A percentile compares a stretch with the other conserved stretches of the same genome.
phyloP scores from a whole-genome alignment of 805 yeast species.

The Metschnikowia lochheadii region DNA sequence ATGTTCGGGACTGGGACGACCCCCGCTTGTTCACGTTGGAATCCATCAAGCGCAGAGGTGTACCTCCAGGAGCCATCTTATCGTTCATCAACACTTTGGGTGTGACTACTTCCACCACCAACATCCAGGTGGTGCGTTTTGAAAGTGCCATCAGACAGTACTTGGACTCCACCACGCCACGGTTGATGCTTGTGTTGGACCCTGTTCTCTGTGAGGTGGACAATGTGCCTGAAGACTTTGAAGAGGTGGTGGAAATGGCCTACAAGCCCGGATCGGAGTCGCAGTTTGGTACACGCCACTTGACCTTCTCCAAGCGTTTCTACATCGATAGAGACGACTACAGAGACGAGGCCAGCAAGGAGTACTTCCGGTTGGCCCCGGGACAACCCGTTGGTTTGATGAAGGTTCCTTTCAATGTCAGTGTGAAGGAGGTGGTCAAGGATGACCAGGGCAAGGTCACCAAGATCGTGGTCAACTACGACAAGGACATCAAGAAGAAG shows the following conservation, averaged over 20 bases:
- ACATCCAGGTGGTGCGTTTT: constrained; percentile 84
- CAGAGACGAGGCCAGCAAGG: constrained; percentile 54
- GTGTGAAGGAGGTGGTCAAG: constrained; percentile 64
- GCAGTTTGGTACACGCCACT: constrained; percentile 56
- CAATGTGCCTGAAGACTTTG: constrained; percentile 71
- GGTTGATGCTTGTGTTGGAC: constrained; percentile 87
- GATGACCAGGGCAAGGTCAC: constrained; percentile 60
- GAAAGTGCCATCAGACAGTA: constrained; percentile 85
- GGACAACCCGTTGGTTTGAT: constrained; percentile 92
- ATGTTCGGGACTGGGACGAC: constrained; percentile 97
- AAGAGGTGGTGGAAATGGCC: constrained; percentile 71
- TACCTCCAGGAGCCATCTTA: constrained; percentile 97
- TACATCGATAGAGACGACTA: constrained; percentile 89
- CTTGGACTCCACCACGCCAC: constrained; percentile 87
- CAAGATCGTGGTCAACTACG: constrained; percentile 75
- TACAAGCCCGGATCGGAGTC: constrained; percentile 74
- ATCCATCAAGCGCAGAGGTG: constrained; percentile 93
- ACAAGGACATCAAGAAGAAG: constrained; percentile 55
- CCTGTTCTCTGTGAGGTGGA: constrained; percentile 83
- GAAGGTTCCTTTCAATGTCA: constrained; percentile 81
- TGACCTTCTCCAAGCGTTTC: constrained; percentile 71
- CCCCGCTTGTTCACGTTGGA: constrained; percentile 94
- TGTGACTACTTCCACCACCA: constrained; percentile 89
- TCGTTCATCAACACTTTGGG: constrained; percentile 93
- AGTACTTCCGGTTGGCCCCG: constrained; percentile 90